Evolutionary conservation across 495 filamentous ascomycete species (phyloP), one percentile per base, ranked within the genome.

Genomic region (Penicilliopsis zonata): DNA sequence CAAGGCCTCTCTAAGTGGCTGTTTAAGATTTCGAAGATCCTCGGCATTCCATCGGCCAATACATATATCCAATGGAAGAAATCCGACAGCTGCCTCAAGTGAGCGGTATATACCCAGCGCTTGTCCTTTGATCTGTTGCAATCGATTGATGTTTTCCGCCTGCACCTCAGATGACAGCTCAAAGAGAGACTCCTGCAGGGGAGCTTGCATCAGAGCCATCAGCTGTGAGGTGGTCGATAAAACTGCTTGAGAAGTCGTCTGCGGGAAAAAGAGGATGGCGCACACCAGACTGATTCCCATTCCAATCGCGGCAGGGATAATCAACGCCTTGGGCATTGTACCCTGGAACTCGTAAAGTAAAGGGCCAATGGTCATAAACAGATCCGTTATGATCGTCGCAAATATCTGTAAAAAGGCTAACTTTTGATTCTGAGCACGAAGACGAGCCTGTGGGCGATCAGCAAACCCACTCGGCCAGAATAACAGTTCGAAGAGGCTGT

Each of bases 361-460:
- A 3, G 58, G 56, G 2, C 39, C 49, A 37, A 51, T 38, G 26
- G 47, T 56, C 7, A 63, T 35, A 28, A 50, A 54, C 6, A 63
- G 13, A 31, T 63, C 58, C 31, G 52, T 19, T 14, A 60, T 59
- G 28, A 64, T 64, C 0, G 38, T 61, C 2, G 43, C 52, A 33
- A 64, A 61, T 5, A 64, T 46, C 17, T 53, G 37, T 5, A 44
- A 30, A 5, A 64, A 32, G 1, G 43, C 25, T 1, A 53, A 44
- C 25, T 64, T 64, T 18, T 55, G 53, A 13, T 64, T 64, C 2
- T n/a, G n/a, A n/a, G n/a, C n/a, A n/a, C n/a, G n/a, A n/a, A n/a
- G n/a, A n/a, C n/a, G n/a, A n/a, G n/a, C n/a, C n/a, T n/a, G n/a
- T n/a, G n/a, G n/a, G n/a, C n/a, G n/a, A n/a, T n/a, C n/a, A n/a